Evolutionary conservation across 2,329 filamentous ascomycete genomes (phyloP).

Genomic region (Tolypocladium cylindrosporum): DNA sequence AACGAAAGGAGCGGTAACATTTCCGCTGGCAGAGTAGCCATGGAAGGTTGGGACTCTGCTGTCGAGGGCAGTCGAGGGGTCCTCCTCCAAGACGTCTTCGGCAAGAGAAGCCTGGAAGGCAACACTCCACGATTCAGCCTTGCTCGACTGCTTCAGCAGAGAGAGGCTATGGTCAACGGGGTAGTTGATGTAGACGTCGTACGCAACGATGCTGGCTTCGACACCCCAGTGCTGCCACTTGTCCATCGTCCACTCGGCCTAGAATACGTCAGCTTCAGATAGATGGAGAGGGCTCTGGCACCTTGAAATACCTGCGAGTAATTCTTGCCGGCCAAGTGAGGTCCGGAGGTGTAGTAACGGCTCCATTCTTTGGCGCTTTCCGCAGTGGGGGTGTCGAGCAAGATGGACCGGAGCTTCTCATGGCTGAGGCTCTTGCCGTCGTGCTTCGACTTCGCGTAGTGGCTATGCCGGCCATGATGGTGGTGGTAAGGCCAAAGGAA

Average conservation of each 20-base stretch:
- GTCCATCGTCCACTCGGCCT: conserved; percentile 65
- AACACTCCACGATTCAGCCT: conserved; percentile 41
- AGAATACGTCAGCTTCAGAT: conserved; percentile 3
- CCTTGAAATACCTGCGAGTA: conserved; percentile 47
- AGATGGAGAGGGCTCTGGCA: background rate
- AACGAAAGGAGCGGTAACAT: conserved; percentile 79
- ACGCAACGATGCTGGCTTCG: conserved; percentile 52
- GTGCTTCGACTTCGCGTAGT: conserved; percentile 15
- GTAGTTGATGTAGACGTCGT: conserved; percentile 72
- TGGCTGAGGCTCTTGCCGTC: conserved; percentile 22
- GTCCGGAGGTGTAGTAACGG: conserved; percentile 65
- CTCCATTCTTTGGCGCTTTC: conserved; percentile 60
- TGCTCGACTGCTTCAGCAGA: conserved; percentile 39
- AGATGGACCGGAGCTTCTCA: conserved; percentile 43
- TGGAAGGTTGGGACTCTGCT: conserved; percentile 84
- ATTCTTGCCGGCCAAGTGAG: conserved; percentile 70
- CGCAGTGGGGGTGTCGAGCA: conserved; percentile 48
- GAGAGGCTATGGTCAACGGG: conserved; percentile 61
- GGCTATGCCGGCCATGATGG: conserved; percentile 20
- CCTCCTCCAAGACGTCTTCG: conserved; percentile 77
- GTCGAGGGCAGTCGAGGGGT: conserved; percentile 62
- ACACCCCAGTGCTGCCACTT: conserved; percentile 66
- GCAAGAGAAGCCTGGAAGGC: conserved; percentile 71
- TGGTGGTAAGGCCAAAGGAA: conserved; percentile 26
- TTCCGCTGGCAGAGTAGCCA: conserved; percentile 85